Percentiles rank a stretch among this genome's conserved stretches.
Conservation (phyloP, 1,139 yeast genomes). For the Yamadazyma buinensis region DNA sequence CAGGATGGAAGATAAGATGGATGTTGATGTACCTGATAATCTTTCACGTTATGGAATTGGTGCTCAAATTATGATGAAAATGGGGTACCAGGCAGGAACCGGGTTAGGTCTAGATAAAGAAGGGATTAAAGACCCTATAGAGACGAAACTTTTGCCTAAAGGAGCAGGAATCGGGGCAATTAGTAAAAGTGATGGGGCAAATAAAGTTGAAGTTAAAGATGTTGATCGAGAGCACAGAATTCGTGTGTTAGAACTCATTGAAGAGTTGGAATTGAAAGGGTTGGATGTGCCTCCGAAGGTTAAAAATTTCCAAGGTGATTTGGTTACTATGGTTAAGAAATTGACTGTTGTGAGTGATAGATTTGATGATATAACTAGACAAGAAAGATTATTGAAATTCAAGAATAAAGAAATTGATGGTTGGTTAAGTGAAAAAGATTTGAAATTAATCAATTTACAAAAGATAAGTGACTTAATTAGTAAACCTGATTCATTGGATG, state of each 20-base stretch:
- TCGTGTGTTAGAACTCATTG: slow-evolving; percentile 24
- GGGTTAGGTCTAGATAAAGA: slow-evolving; percentile 72
- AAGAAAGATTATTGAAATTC: slow-evolving; percentile 18
- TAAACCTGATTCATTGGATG: slow-evolving; percentile 1
- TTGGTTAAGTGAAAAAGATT: background rate
- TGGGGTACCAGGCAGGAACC: slow-evolving; percentile 84
- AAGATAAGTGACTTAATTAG: slow-evolving; percentile 4
- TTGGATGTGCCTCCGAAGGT: slow-evolving; percentile 25
- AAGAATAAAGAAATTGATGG: slow-evolving; percentile 14
- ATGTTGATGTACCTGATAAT: slow-evolving; percentile 2
- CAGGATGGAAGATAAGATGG: slow-evolving; percentile 1
- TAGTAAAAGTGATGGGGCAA: slow-evolving; percentile 21
- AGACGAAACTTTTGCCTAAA: slow-evolving; percentile 60
- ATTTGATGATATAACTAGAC: slow-evolving; percentile 16
- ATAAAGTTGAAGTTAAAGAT: slow-evolving; percentile 17
- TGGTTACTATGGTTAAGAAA: slow-evolving; percentile 11
- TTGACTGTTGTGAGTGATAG: slow-evolving; percentile 15
- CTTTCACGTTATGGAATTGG: slow-evolving; percentile 70
- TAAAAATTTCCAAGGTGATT: slow-evolving; percentile 16
- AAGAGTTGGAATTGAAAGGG: slow-evolving; percentile 23
- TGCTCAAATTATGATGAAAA: slow-evolving; percentile 68
- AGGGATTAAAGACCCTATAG: slow-evolving; percentile 79
- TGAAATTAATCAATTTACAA: slow-evolving; percentile 4
- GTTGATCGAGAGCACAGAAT: slow-evolving; percentile 14
- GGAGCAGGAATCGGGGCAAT: slow-evolving; percentile 70